Conservation (phyloP, 2,329 filamentous ascomycete genomes). For the Pseudogymnoascus sp. region DNA sequence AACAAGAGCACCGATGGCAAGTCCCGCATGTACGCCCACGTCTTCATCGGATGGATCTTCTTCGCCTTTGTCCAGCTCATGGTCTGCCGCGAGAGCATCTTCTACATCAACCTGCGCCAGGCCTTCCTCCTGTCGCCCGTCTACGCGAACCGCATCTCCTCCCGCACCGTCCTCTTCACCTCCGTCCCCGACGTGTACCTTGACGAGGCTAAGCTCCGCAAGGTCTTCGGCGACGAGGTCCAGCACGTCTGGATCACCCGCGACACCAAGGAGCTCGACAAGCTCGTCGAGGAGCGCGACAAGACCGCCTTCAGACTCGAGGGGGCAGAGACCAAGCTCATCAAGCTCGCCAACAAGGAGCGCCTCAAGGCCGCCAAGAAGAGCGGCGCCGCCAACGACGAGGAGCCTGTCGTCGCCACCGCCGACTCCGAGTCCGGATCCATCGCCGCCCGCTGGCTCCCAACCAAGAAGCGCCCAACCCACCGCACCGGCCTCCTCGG, state of each 20-base stretch:
- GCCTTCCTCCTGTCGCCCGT: slow-evolving; percentile 81
- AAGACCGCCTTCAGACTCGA: slow-evolving; percentile 75
- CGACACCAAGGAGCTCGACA: slow-evolving; percentile 67
- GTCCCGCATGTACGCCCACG: slow-evolving; percentile 63
- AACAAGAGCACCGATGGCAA: slow-evolving; percentile 42
- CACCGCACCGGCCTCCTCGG: slow-evolving; percentile 63
- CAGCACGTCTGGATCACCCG: slow-evolving; percentile 78
- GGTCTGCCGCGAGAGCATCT: slow-evolving; percentile 80
- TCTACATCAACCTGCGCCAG: slow-evolving; percentile 86
- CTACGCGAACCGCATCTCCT: slow-evolving; percentile 79
- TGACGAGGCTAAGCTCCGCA: slow-evolving; percentile 65
- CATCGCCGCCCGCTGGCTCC: slow-evolving; percentile 67
- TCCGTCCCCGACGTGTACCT: slow-evolving; percentile 74
- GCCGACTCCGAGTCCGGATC: slow-evolving; percentile 60
- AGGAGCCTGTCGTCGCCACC: slow-evolving; percentile 38
- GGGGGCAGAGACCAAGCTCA: slow-evolving; percentile 75
- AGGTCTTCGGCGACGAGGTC: slow-evolving; percentile 74
- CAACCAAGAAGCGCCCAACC: slow-evolving; percentile 64
- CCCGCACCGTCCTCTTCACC: slow-evolving; percentile 81
- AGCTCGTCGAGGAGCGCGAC: slow-evolving; percentile 75
- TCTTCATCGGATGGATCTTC: slow-evolving; percentile 73
- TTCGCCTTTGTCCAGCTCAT: slow-evolving; percentile 83
- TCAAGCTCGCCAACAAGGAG: slow-evolving; percentile 67
- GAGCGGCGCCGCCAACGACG: slow-evolving; percentile 31
- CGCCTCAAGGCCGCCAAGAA: slow-evolving; percentile 63